These are phyloP conservation scores for Neurospora africana DNA, from an alignment of 495 filamentous ascomycete species.

Conservation along the genomic window DNA sequence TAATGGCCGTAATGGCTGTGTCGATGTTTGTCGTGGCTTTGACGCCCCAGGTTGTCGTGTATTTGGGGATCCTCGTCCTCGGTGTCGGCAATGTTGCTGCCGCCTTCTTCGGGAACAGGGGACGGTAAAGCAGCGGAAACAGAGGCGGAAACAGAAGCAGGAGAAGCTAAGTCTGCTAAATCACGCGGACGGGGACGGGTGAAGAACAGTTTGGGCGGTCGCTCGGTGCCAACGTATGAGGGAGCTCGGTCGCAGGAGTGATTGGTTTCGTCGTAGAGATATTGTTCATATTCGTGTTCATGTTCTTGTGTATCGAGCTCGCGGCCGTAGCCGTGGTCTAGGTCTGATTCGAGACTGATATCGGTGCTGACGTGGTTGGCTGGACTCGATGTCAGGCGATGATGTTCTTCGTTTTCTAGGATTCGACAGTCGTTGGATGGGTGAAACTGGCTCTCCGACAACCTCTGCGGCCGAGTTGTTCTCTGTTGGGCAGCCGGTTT, in stretches of 20 bases:
- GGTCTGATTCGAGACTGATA: neutral
- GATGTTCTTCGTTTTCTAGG: neutral
- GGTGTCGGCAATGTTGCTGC: neutral
- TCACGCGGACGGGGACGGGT: neutral
- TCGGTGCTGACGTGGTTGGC: neutral
- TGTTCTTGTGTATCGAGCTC: neutral
- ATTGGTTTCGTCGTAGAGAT: neutral
- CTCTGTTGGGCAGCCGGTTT: neutral
- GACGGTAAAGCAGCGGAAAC: neutral
- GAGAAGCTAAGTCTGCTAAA: neutral
- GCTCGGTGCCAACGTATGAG: neutral
- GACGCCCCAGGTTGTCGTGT: neutral
- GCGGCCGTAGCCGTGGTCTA: neutral
- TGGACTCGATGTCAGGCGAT: neutral
- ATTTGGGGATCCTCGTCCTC: neutral
- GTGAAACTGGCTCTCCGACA: neutral
- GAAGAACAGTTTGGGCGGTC: neutral
- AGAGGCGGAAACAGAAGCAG: neutral
- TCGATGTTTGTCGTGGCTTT: neutral
- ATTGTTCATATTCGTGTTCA: neutral
- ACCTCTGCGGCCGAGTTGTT: neutral
- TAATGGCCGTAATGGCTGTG: neutral
- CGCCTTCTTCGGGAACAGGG: neutral
- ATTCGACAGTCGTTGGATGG: neutral
- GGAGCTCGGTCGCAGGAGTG: neutral